A percentile compares a stretch with the other conserved stretches of the same genome.
These are phyloP conservation scores for Scedosporium minutisporum DNA, from an alignment of 2,329 filamentous ascomycete species.

Conservation along the genomic window DNA sequence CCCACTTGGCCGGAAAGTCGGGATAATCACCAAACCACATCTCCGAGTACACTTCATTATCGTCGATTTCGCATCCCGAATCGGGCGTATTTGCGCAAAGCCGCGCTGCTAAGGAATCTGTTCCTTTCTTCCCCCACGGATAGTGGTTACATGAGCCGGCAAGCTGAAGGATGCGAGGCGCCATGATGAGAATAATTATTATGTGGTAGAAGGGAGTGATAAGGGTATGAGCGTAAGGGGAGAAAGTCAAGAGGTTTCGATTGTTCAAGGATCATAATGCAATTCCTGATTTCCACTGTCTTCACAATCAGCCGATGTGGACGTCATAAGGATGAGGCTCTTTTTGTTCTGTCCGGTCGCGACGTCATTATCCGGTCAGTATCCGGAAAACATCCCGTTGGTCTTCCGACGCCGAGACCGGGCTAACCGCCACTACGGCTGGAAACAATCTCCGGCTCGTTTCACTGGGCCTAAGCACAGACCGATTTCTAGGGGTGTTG, in stretches of 20 bases:
- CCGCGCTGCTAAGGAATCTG: slow-evolving; percentile 53
- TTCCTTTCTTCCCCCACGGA: slow-evolving; percentile 61
- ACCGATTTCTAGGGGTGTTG: too few species aligned
- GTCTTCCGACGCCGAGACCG: neutral
- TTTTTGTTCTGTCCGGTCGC: neutral
- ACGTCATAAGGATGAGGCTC: neutral
- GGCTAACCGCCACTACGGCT: neutral
- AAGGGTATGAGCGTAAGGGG: neutral
- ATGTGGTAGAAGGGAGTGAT: neutral
- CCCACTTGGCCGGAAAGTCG: slow-evolving; percentile 54
- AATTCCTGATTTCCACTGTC: neutral
- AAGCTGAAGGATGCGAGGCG: slow-evolving; percentile 30
- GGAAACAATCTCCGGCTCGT: too few species aligned
- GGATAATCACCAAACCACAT: slow-evolving; percentile 76
- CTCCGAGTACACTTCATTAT: slow-evolving; percentile 52
- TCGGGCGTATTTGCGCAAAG: slow-evolving; percentile 57
- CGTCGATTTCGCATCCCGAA: slow-evolving; percentile 52
- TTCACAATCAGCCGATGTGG: neutral
- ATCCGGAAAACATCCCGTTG: neutral
- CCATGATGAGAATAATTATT: neutral
- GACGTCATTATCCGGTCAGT: neutral
- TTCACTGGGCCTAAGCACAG: too few species aligned
- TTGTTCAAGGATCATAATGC: neutral
- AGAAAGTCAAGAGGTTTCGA: neutral
- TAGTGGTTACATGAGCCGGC: slow-evolving; percentile 47